phyloP scores from a whole-genome alignment of 306 rosid species.

The Prunus dulcis region DNA sequence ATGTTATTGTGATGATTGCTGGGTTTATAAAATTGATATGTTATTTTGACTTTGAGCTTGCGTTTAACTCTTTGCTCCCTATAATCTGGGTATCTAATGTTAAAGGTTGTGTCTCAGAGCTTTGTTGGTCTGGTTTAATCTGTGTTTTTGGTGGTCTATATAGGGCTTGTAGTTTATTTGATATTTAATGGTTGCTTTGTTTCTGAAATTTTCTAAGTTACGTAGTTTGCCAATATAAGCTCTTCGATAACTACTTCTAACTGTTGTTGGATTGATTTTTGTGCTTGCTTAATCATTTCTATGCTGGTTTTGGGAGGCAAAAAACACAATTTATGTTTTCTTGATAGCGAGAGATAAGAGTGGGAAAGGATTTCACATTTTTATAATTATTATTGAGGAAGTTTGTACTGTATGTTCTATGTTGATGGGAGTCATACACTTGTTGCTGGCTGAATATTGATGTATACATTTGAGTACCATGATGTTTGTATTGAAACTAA shows the following conservation, averaged over 20 bases:
- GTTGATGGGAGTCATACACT: background rate
- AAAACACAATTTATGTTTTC: background rate
- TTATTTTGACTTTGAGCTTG: background rate
- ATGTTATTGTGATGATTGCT: background rate
- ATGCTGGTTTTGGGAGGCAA: background rate
- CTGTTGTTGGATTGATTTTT: background rate
- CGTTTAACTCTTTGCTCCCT: background rate
- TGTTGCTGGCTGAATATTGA: background rate
- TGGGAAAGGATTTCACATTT: background rate
- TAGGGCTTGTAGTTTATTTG: background rate
- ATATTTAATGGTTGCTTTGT: background rate
- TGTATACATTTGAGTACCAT: background rate
- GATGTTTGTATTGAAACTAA: background rate
- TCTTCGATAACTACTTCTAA: background rate
- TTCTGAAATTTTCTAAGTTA: background rate
- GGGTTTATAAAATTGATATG: background rate
- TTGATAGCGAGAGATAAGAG: background rate
- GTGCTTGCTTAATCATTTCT: background rate
- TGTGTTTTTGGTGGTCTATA: background rate
- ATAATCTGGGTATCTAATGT: background rate
- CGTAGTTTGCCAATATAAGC: background rate
- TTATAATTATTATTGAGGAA: background rate
- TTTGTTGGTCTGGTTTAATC: background rate
- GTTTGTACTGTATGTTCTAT: background rate
- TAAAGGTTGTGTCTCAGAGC: background rate